Percentiles rank a stretch among this genome's conserved stretches.
phyloP scores from a whole-genome alignment of 2,329 filamentous ascomycete genomes.

The Hymenoscyphus salicellus region DNA sequence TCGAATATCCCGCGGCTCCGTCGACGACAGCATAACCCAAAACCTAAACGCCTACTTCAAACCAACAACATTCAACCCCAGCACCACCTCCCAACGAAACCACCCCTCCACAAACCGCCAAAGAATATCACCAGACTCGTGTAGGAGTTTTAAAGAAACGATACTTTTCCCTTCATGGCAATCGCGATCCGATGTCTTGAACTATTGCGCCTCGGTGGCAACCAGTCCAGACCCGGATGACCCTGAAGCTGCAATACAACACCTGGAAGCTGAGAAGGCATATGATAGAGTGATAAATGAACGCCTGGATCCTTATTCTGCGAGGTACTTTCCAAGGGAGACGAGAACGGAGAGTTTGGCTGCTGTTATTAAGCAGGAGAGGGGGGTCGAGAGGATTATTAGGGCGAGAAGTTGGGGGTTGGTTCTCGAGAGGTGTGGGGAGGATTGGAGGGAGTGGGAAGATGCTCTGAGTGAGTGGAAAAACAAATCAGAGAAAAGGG shows the following conservation, averaged over 20 bases:
- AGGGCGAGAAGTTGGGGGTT: conserved; percentile 78
- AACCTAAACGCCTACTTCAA: conserved; percentile 87
- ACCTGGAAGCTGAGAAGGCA: conserved; percentile 67
- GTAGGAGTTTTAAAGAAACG: conserved; percentile 68
- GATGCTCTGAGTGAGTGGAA: conserved; percentile 62
- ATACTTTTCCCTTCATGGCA: conserved; percentile 90
- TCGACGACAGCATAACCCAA: conserved; percentile 92
- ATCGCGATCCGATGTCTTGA: conserved; percentile 74
- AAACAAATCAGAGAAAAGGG: conserved; percentile 30
- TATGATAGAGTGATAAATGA: conserved; percentile 78
- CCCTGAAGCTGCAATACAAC: conserved; percentile 67
- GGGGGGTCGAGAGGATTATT: conserved; percentile 74
- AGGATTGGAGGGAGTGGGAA: conserved; percentile 59
- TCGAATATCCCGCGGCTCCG: conserved; percentile 73
- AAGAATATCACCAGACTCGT: conserved; percentile 60
- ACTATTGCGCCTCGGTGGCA: conserved; percentile 85
- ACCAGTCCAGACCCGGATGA: conserved; percentile 84
- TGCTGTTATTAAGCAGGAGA: conserved; percentile 68
- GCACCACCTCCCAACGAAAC: conserved; percentile 65
- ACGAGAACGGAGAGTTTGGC: conserved; percentile 78
- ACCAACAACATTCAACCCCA: conserved; percentile 76
- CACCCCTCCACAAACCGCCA: conserved; percentile 47
- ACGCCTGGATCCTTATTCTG: conserved; percentile 86
- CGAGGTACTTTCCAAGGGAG: conserved; percentile 75
- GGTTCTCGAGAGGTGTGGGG: conserved; percentile 71